phyloP scores from a whole-genome alignment of 73 alveolate species.

The Paramecium pentaurelia region DNA sequence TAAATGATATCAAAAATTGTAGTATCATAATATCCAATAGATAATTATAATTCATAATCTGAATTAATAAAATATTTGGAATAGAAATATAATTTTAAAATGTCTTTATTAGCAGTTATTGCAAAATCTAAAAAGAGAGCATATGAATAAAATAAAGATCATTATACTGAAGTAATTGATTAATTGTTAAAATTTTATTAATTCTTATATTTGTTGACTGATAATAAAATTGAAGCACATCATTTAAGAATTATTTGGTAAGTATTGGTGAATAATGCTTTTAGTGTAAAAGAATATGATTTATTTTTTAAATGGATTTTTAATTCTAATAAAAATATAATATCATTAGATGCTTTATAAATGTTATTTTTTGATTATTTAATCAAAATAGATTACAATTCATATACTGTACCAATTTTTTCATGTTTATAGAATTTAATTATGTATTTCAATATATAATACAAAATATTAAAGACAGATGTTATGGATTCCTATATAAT shows the following conservation, averaged over 20 bases:
- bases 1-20: background rate
- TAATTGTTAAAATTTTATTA: background rate
- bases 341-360: background rate
- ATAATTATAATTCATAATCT: background rate
- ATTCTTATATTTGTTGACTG: background rate
- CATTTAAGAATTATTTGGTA: constrained; percentile 7
- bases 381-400: constrained; percentile 10
- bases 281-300: background rate
- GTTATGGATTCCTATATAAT: background rate
- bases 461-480: background rate
- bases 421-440: background rate
- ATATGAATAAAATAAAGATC: background rate
- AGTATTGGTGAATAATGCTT: background rate
- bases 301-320: background rate
- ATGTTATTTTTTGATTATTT: constrained; percentile 27
- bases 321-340: background rate
- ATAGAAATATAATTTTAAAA: constrained; percentile 2
- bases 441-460: background rate
- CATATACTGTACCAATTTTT: background rate
- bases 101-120: background rate
- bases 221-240: background rate
- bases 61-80: constrained; percentile 14
- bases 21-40: background rate
- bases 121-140: background rate
- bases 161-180: constrained; percentile 21